phyloP scores from a whole-genome alignment of 805 yeast genomes.

The Zygosaccharomyces bisporus region DNA sequence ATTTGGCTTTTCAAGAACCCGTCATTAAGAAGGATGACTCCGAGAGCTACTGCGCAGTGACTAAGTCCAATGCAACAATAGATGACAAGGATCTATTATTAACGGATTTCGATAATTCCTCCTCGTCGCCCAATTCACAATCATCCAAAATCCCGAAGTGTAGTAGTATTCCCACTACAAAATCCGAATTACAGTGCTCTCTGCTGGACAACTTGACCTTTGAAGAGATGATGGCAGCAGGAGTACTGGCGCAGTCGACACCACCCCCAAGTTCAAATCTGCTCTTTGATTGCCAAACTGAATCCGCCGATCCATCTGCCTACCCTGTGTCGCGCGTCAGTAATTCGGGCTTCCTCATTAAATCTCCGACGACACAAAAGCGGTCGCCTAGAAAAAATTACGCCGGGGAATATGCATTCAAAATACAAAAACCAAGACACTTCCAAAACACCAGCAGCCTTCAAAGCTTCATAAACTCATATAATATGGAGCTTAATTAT shows the following conservation, averaged over 20 bases:
- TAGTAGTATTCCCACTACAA: neutral
- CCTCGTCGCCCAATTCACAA: conserved; percentile 11
- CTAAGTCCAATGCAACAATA: conserved; percentile 5
- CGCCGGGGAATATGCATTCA: conserved; percentile 4
- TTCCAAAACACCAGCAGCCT: conserved; percentile 1
- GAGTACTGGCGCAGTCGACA: neutral
- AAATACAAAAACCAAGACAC: conserved; percentile 11
- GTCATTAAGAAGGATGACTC: conserved; percentile 4
- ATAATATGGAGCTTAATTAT: conserved; percentile 14
- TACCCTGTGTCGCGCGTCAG: conserved; percentile 9
- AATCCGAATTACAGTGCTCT: conserved; percentile 1
- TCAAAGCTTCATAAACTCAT: conserved; percentile 7
- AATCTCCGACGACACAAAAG: conserved; percentile 14
- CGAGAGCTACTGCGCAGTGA: conserved; percentile 13
- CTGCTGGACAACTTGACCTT: conserved; percentile 1
- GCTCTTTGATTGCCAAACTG: neutral
- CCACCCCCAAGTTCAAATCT: conserved; percentile 1
- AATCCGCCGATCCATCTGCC: neutral
- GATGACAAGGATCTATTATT: conserved; percentile 12
- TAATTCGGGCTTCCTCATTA: conserved; percentile 1
- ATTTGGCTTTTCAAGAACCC: conserved; percentile 1
- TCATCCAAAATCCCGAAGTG: neutral
- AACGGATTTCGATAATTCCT: conserved; percentile 13
- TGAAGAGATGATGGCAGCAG: conserved; percentile 1
- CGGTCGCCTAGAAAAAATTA: conserved; percentile 3